phyloP scores from a whole-genome alignment of 1,284 basidiomycete genomes.

The Naganishia albida region DNA sequence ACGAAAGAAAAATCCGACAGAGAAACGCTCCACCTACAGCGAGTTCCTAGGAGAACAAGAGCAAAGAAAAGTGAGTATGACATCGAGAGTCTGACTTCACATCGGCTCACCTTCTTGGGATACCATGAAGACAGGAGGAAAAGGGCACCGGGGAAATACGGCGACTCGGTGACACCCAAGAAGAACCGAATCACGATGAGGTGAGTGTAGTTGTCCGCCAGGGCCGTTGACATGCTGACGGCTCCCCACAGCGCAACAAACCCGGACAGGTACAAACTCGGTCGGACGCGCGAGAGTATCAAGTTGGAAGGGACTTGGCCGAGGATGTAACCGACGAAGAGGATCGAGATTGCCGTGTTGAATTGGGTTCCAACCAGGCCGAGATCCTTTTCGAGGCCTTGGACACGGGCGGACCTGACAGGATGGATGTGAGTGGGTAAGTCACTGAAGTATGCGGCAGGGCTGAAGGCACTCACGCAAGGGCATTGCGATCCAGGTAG shows the following conservation, averaged over 20 bases:
- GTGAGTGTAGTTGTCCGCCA: constrained; percentile 34
- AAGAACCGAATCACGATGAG: constrained; percentile 34
- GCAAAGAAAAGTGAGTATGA: not conserved
- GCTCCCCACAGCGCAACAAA: constrained; percentile 41
- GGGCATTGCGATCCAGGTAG: constrained; percentile 49
- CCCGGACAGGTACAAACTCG: constrained; percentile 41
- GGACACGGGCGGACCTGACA: constrained; percentile 22
- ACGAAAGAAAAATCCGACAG: not conserved
- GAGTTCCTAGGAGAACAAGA: constrained; percentile 7
- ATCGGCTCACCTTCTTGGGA: constrained; percentile 39
- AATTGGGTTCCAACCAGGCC: constrained; percentile 36
- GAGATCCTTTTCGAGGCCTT: constrained; percentile 23
- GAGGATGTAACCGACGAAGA: constrained; percentile 50
- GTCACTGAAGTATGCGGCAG: not conserved
- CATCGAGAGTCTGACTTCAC: not conserved
- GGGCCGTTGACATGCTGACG: constrained; percentile 39
- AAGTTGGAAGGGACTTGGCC: constrained; percentile 46
- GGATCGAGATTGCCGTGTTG: constrained; percentile 47
- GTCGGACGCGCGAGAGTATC: constrained; percentile 43
- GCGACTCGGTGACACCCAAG: constrained; percentile 41
- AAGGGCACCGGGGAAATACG: constrained; percentile 43
- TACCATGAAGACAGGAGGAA: constrained; percentile 46
- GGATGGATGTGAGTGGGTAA: not conserved
- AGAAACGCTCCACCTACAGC: constrained; percentile 3
- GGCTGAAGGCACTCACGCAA: constrained; percentile 34